Conservation (phyloP, 177 flowering plant species). For the Vitis hybrid region DNA sequence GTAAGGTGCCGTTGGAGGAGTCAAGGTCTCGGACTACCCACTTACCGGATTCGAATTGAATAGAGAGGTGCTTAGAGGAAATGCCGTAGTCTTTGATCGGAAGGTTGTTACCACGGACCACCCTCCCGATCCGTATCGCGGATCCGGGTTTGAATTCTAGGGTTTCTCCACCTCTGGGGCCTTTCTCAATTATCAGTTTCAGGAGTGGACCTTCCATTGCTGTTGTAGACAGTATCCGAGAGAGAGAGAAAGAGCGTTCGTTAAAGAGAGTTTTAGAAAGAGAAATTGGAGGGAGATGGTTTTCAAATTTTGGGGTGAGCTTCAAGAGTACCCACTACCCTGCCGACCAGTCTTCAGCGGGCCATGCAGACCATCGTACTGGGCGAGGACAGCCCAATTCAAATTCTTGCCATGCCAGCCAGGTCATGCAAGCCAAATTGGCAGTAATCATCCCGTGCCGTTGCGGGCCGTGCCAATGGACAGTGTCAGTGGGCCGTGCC, state of each 20-base stretch:
- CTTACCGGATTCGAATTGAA: conserved; percentile 38
- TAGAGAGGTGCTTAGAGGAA: conserved; percentile 59
- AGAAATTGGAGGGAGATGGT: neutral
- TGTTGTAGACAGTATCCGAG: neutral
- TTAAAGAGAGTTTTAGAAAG: too few species aligned
- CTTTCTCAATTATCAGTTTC: conserved; percentile 45
- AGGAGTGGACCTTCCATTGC: conserved; percentile 30
- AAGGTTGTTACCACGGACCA: conserved; percentile 61
- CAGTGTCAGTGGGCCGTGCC: too few species aligned
- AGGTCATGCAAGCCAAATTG: too few species aligned
- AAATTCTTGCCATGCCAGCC: too few species aligned
- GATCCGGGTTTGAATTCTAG: conserved; percentile 41
- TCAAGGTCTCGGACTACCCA: conserved; percentile 69
- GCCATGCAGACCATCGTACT: too few species aligned
- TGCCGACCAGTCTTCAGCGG: too few species aligned
- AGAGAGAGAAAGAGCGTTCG: neutral
- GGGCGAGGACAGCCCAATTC: too few species aligned
- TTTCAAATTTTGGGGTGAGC: too few species aligned
- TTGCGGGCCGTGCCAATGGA: too few species aligned
- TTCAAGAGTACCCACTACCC: too few species aligned
- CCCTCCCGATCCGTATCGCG: conserved; percentile 46
- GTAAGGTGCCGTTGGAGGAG: conserved; percentile 66
- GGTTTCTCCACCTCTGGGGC: conserved; percentile 63
- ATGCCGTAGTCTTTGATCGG: conserved; percentile 69
- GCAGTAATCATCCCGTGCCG: too few species aligned